These are phyloP conservation scores for Erigeron philadelphicus DNA, from an alignment of 140 eudicot species.

Conservation along the genomic window DNA sequence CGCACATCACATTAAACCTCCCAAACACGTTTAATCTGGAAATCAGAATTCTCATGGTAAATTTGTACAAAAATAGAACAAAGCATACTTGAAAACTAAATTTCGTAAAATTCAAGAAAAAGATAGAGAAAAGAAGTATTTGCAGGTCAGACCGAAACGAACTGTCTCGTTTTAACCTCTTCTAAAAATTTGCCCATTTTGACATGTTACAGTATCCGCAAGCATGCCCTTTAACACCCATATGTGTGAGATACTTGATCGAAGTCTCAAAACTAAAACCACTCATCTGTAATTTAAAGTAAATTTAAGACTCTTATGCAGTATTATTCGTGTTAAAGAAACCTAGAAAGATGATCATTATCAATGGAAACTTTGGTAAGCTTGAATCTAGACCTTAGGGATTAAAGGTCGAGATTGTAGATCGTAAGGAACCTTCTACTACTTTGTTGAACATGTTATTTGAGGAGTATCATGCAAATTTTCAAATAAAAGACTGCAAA, in stretches of 20 bases:
- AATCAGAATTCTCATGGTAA: no score
- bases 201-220: neutral
- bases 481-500: neutral
- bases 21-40: no score
- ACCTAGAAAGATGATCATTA: neutral
- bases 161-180: neutral
- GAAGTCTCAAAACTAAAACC: neutral
- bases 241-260: neutral
- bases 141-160: neutral
- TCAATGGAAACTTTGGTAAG: neutral
- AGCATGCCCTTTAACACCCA: neutral
- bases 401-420: neutral
- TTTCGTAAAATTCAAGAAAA: no score
- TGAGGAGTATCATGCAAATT: slow-evolving; percentile 12
- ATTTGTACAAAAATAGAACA: no score
- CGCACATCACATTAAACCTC: no score
- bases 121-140: neutral
- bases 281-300: neutral
- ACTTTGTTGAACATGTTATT: slow-evolving; percentile 3
- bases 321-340: neutral
- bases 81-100: no score
- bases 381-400: neutral
- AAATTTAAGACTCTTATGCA: no score
- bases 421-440: slow-evolving; percentile 10
- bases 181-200: neutral